phyloP scores from a whole-genome alignment of 1,284 basidiomycete species.

The Fomitopsis palustris region DNA sequence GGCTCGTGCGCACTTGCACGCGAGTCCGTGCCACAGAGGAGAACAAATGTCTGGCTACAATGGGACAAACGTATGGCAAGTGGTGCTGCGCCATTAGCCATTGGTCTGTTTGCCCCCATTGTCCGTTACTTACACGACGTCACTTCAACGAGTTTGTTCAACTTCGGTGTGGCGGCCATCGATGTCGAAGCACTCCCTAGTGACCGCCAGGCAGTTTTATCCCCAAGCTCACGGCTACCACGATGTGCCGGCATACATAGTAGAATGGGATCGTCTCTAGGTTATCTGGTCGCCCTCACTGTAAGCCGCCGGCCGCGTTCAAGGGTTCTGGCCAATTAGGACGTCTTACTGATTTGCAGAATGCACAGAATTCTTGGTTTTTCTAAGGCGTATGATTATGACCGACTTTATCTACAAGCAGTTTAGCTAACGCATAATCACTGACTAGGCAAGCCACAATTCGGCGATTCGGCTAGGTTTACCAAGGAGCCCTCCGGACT shows the following conservation, averaged over 20 bases:
- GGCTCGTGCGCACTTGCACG: not conserved
- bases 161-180: not conserved
- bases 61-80: not conserved
- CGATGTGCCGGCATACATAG: no score
- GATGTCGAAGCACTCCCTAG: no score
- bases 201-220: no score
- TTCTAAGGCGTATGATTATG: not conserved
- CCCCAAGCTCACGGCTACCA: no score
- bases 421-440: not conserved
- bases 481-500: constrained; percentile 39
- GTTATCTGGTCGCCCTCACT: no score
- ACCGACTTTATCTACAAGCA: not conserved
- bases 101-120: not conserved
- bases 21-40: not conserved
- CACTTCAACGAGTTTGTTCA: not conserved
- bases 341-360: not conserved
- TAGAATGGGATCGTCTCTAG: no score
- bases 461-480: not conserved
- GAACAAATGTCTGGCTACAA: not conserved
- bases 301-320: no score
- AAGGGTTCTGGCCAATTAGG: no score
- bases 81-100: not conserved
- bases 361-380: not conserved
- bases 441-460: not conserved
- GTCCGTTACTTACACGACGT: not conserved